Conservation (phyloP, 2,329 filamentous ascomycete species). For the Verticillium tricorpus region DNA sequence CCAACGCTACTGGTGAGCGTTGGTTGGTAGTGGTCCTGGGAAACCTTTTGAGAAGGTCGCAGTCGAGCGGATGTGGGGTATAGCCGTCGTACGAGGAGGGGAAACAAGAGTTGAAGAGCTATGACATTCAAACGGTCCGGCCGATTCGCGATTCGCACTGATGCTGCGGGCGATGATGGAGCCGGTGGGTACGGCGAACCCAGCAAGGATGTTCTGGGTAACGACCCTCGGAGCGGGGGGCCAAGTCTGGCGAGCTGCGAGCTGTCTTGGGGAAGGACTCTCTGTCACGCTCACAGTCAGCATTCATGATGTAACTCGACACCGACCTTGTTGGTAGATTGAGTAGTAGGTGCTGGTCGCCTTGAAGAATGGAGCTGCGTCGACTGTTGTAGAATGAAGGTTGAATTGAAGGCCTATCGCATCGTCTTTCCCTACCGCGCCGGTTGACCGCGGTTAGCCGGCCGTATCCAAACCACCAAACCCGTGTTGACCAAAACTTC, state of each 20-base stretch:
- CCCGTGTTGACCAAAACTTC: neutral
- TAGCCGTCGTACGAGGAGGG: neutral
- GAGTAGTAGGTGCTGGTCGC: neutral
- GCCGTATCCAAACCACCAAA: neutral
- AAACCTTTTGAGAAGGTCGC: neutral
- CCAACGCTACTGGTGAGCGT: neutral
- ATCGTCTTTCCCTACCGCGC: neutral
- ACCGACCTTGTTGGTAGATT: neutral
- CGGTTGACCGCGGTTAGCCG: neutral
- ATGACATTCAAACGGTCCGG: neutral
- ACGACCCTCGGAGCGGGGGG: too few species aligned
- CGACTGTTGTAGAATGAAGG: neutral
- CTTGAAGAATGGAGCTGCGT: neutral
- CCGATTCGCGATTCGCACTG: neutral
- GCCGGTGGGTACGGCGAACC: neutral
- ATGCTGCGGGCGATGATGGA: neutral
- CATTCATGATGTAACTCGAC: too few species aligned
- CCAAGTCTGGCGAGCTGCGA: too few species aligned
- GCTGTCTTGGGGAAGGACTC: neutral
- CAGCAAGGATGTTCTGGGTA: too few species aligned
- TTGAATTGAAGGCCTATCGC: neutral
- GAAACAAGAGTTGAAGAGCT: neutral
- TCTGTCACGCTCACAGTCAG: too few species aligned
- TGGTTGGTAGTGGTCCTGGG: neutral
- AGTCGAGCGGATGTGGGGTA: neutral